A percentile compares a stretch with the other conserved stretches of the same genome.
Evolutionary conservation across 129 eudicot genomes (phyloP).

Genomic region (Centaurea solstitialis): DNA sequence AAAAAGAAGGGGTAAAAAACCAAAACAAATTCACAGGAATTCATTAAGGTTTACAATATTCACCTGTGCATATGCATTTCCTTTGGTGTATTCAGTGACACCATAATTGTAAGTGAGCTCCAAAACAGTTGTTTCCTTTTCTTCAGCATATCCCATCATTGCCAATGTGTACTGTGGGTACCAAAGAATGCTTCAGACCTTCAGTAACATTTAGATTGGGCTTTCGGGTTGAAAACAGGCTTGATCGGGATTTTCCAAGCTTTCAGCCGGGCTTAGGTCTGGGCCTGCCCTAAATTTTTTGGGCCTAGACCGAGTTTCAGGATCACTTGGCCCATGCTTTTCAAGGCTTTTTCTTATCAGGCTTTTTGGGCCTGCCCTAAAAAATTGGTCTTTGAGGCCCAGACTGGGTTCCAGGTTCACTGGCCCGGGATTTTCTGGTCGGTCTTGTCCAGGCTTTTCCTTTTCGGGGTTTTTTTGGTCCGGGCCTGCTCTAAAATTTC

Average conservation of each 20-base stretch:
- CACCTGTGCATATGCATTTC: slow-evolving; percentile 98
- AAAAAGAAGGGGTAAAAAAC: neutral
- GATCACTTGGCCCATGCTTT: no score
- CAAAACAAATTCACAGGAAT: neutral
- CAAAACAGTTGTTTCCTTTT: slow-evolving; percentile 67
- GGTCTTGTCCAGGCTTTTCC: no score
- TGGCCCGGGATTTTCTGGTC: no score
- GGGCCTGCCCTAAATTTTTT: no score
- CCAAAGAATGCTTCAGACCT: neutral
- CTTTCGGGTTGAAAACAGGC: neutral
- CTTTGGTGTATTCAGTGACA: slow-evolving; percentile 88
- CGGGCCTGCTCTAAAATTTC: neutral
- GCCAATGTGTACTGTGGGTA: slow-evolving; percentile 84
- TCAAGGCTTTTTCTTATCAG: no score
- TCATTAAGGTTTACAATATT: slow-evolving; percentile 6
- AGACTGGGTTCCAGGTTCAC: no score
- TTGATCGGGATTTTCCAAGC: neutral
- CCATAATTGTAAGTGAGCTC: slow-evolving; percentile 94
- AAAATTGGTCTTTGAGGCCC: no score
- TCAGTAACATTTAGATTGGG: neutral
- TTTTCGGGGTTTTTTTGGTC: neutral
- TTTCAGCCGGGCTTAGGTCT: no score
- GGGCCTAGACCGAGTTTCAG: no score
- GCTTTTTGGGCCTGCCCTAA: no score
- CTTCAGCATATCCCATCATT: slow-evolving; percentile 93